These are phyloP conservation scores for Blastomyces percursus DNA, from an alignment of 2,329 filamentous ascomycete species.

Conservation along the genomic window DNA sequence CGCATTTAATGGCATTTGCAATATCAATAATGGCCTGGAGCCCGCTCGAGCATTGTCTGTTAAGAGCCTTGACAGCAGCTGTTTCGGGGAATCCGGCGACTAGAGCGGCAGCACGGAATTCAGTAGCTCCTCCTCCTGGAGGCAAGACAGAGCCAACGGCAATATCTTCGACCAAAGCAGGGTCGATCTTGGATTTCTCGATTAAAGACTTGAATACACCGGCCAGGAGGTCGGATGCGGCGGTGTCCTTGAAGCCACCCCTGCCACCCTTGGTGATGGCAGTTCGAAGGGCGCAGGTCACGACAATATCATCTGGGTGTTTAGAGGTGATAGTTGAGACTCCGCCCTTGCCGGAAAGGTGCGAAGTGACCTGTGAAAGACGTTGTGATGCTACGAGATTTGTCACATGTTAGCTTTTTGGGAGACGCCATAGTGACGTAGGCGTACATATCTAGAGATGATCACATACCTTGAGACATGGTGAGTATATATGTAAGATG, in stretches of 20 bases:
- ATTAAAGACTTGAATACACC: conserved; percentile 74
- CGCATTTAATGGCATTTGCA: conserved; percentile 78
- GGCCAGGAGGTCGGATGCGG: conserved; percentile 71
- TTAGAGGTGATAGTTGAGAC: conserved; percentile 33
- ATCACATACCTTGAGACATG: conserved; percentile 33
- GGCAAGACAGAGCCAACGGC: conserved; percentile 84
- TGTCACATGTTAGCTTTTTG: conserved; percentile 16
- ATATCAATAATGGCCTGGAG: conserved; percentile 89
- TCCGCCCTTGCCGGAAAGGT: conserved; percentile 38
- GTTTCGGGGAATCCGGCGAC: conserved; percentile 82
- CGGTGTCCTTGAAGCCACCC: conserved; percentile 91
- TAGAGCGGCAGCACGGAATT: conserved; percentile 85
- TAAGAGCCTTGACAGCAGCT: conserved; percentile 75
- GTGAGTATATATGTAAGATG: conserved; percentile 17
- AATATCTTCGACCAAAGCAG: conserved; percentile 79
- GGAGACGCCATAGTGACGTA: conserved; percentile 7
- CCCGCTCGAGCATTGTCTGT: conserved; percentile 89
- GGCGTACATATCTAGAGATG: neutral
- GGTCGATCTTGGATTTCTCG: conserved; percentile 78
- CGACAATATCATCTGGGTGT: conserved; percentile 62
- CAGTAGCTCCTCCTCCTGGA: conserved; percentile 87
- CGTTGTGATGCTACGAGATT: conserved; percentile 43
- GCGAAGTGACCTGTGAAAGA: conserved; percentile 48
- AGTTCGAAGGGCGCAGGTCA: conserved; percentile 84
- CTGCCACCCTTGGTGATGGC: conserved; percentile 87